phyloP scores from a whole-genome alignment of 768 basidiomycete genomes.

The Leccinum subgranulosum region DNA sequence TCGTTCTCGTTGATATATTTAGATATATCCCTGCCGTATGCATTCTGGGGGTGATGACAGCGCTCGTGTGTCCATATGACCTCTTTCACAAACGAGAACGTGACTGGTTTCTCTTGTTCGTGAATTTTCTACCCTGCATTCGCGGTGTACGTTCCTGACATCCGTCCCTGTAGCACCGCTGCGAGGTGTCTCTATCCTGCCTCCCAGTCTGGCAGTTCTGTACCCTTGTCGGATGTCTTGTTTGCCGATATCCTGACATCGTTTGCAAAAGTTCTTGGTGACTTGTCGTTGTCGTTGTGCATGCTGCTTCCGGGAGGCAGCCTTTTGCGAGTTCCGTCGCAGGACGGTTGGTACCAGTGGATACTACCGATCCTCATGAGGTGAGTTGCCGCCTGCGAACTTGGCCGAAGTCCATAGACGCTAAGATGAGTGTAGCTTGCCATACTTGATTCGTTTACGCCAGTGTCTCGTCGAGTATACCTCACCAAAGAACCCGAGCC shows the following conservation, averaged over 20 bases:
- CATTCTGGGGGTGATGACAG: constrained; percentile 51
- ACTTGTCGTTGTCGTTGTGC: constrained; percentile 83
- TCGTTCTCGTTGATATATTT: constrained; percentile 64
- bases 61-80: constrained; percentile 66
- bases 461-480: constrained; percentile 89
- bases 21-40: constrained; percentile 75
- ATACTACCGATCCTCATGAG: constrained; percentile 84
- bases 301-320: constrained; percentile 88
- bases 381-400: constrained; percentile 39
- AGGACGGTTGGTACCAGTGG: constrained; percentile 67
- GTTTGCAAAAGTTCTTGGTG: constrained; percentile 94
- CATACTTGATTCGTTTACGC: constrained; percentile 88
- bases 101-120: constrained; percentile 76
- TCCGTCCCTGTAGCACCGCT: constrained; percentile 49
- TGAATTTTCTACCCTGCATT: constrained; percentile 13
- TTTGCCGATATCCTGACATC: constrained; percentile 96
- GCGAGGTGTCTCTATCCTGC: constrained; percentile 73
- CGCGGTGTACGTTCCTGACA: neutral
- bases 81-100: constrained; percentile 68
- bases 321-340: constrained; percentile 58
- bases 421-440: constrained; percentile 47
- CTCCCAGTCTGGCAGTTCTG: constrained; percentile 41
- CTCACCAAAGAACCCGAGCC: constrained; percentile 57
- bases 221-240: constrained; percentile 89
- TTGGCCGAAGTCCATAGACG: neutral